These are phyloP conservation scores for Nidularia sp. DNA, from an alignment of 768 basidiomycete species.

Conservation along the genomic window DNA sequence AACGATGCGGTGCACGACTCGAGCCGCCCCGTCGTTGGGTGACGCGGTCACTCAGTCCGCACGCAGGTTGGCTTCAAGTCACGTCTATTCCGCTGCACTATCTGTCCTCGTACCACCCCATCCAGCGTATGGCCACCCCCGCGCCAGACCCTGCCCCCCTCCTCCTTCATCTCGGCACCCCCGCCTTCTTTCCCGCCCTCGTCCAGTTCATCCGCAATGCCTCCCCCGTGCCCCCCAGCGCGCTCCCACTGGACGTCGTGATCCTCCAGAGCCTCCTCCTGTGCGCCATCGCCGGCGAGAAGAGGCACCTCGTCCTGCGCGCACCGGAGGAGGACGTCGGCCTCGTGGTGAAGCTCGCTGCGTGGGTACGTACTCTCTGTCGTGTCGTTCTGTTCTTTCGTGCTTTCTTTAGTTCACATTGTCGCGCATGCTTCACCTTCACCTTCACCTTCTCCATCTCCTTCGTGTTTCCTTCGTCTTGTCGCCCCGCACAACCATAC, in stretches of 20 bases:
- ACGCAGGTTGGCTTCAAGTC: too few species aligned
- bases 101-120: too few species aligned
- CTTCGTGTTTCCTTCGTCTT: too few species aligned
- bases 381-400: background rate
- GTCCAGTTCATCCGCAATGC: constrained; percentile 40
- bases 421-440: background rate
- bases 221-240: constrained; percentile 26
- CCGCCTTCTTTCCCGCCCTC: constrained; percentile 45
- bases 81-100: too few species aligned
- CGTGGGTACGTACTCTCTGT: constrained; percentile 43
- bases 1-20: too few species aligned
- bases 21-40: too few species aligned
- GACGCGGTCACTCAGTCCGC: too few species aligned
- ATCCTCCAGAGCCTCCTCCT: constrained; percentile 65
- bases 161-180: constrained; percentile 35
- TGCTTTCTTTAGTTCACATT: background rate
- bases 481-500: too few species aligned
- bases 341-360: constrained; percentile 52
- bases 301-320: constrained; percentile 55
- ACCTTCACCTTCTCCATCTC: too few species aligned
- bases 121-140: background rate
- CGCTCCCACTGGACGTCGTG: constrained; percentile 55
- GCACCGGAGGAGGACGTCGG: constrained; percentile 63
- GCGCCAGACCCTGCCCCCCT: constrained; percentile 9
- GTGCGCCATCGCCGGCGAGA: constrained; percentile 58